Evolutionary conservation across 768 basidiomycete species (phyloP).

Genomic region (Suillus cothurnatus): DNA sequence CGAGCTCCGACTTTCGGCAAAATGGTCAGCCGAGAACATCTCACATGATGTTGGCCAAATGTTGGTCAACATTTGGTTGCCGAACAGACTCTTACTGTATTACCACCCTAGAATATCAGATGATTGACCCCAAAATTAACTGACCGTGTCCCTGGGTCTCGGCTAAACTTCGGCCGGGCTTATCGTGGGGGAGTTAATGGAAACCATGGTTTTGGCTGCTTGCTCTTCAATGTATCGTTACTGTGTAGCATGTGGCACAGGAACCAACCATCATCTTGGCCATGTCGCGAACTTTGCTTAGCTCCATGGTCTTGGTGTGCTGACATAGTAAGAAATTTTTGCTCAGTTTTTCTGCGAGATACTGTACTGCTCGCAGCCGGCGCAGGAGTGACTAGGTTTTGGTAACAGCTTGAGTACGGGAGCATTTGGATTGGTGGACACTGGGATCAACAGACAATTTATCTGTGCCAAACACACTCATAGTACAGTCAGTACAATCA

Average conservation of each 20-base stretch:
- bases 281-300: not conserved
- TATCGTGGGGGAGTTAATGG: not conserved
- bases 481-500: not conserved
- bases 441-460: not conserved
- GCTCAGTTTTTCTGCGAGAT: not conserved
- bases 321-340: not conserved
- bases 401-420: not conserved
- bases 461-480: not conserved
- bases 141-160: not conserved
- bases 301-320: not conserved
- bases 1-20: too few relatives aligned
- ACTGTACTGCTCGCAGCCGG: not conserved
- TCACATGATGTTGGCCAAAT: too few relatives aligned
- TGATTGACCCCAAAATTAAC: not conserved
- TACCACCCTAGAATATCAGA: constrained; percentile 2
- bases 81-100: too few relatives aligned
- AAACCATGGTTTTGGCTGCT: not conserved
- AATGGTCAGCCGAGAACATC: too few relatives aligned
- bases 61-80: too few relatives aligned
- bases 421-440: not conserved
- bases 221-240: not conserved
- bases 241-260: not conserved
- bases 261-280: not conserved
- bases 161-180: not conserved
- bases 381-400: not conserved